Conservation (phyloP, 148 eudicot species). For the Amaranthus hypochondriacus region DNA sequence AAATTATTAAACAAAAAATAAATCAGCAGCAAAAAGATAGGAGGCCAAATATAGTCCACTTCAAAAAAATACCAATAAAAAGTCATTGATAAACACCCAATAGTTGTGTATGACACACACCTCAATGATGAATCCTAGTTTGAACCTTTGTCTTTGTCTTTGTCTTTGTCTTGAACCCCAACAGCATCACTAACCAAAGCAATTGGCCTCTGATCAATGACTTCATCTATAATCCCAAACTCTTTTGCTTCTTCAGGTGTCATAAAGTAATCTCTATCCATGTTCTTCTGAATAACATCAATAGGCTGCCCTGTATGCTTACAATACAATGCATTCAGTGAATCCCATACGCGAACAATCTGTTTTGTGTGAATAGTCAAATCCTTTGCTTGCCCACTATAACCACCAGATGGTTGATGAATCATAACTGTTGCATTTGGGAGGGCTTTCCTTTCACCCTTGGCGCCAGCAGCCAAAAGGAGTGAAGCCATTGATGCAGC, state of each 20-base stretch:
- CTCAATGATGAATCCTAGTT: constrained; percentile 15
- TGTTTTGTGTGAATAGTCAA: constrained; percentile 90
- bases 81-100: background rate
- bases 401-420: constrained; percentile 98
- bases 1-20: too few species aligned
- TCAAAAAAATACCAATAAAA: background rate
- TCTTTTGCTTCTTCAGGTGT: constrained; percentile 89
- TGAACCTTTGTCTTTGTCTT: constrained; percentile 29
- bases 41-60: background rate
- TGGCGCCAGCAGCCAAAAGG: constrained; percentile 85
- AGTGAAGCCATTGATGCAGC: constrained; percentile 99
- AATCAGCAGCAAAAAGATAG: background rate
- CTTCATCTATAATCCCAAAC: constrained; percentile 92
- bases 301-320: constrained; percentile 86
- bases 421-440: constrained; percentile 93
- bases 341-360: constrained; percentile 88
- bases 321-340: constrained; percentile 62
- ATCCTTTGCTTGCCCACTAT: constrained; percentile 95
- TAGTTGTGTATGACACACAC: background rate
- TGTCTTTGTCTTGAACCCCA: constrained; percentile 36
- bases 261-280: constrained; percentile 98
- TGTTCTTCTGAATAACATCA: constrained; percentile 66
- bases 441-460: constrained; percentile 85
- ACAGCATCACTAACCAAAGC: constrained; percentile 87
- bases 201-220: constrained; percentile 76